Percentiles rank a stretch among this genome's conserved stretches.
Evolutionary conservation across 306 rosid genomes (phyloP).

Genomic region (Astragalus membranaceus): DNA sequence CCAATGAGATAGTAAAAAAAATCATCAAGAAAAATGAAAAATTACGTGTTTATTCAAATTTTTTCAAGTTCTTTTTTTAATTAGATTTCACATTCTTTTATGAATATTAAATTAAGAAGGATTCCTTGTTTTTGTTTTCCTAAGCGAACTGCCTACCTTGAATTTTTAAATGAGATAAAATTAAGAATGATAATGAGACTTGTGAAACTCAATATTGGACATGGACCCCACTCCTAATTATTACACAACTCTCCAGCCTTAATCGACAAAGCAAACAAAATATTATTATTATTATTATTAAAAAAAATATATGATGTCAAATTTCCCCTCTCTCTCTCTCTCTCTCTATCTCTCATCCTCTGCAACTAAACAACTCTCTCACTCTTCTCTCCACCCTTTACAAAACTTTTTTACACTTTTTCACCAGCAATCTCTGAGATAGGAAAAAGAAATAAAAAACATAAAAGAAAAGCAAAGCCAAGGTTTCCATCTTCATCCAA

Average conservation of each 20-base stretch:
- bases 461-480: constrained; percentile 1
- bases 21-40: too few relatives aligned
- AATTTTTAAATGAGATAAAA: too few relatives aligned
- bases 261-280: constrained; percentile 25
- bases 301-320: constrained; percentile 19
- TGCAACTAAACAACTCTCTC: constrained; percentile 15
- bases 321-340: background rate
- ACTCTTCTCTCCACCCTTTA: background rate
- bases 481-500: constrained; percentile 24
- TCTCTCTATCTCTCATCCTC: constrained; percentile 25
- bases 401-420: constrained; percentile 38
- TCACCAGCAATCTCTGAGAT: constrained; percentile 50
- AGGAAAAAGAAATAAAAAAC: background rate
- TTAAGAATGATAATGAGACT: background rate
- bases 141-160: too few relatives aligned
- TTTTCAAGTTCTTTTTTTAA: too few relatives aligned
- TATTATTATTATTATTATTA: background rate
- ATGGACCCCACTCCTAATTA: constrained; percentile 21
- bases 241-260: constrained; percentile 26
- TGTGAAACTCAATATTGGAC: background rate
- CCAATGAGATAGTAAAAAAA: too few relatives aligned
- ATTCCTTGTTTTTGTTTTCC: too few relatives aligned
- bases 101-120: too few relatives aligned
- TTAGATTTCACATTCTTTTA: too few relatives aligned
- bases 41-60: too few relatives aligned